Base-by-base conservation (phyloP, 192 early-diverging fungal genomes). In the Umbelopsis ramanniana region DNA sequence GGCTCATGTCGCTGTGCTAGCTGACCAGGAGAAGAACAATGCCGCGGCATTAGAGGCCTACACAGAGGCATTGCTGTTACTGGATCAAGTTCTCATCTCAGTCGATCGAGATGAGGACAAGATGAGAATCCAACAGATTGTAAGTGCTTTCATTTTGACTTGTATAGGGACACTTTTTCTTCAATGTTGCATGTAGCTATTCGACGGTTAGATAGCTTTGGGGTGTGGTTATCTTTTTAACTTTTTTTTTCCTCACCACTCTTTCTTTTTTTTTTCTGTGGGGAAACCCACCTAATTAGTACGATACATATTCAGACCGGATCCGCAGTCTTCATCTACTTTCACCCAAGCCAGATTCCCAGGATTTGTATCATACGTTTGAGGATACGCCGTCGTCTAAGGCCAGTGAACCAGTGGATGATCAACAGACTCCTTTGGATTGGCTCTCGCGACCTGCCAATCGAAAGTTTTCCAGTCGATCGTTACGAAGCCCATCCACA, bases 231-330 rank as follows among this genome's bases (percentile, higher is more conserved):
- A 43, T 12, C 40, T 43, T 6, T 12, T 6, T 12, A 11, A 0
- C 6, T 43, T 43, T 6, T 43, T 21, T 46, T 48, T 6, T 3
- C 9, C 46, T 26, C 12, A 67, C 26, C 11, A 29, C 17, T 12
- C 33, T 37, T 1, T 45, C 35, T 67, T 52, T 45, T 66, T 52
- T 33, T 38, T 35, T 63, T 26, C 12, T 33, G 26, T 37, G 26
- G 29, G 29, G 29, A 29, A 29, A 29, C 17, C 35, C 29, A 29
- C 29, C 29, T 29, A 29, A 19, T 17, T 68, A 76, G 75, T 70
- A 76, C 37, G 75, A 76, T 21, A 72, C 75, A 22, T 76, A 76
- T 48, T 76, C 75, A 23, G 75, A 76, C 17, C 60, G 75, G 10
- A 66, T 76, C 45, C 75, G 70, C 8, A 43, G 71, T 23, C 24